phyloP scores from a whole-genome alignment of 768 basidiomycete species.

The Hemileccinum rubropunctum region DNA sequence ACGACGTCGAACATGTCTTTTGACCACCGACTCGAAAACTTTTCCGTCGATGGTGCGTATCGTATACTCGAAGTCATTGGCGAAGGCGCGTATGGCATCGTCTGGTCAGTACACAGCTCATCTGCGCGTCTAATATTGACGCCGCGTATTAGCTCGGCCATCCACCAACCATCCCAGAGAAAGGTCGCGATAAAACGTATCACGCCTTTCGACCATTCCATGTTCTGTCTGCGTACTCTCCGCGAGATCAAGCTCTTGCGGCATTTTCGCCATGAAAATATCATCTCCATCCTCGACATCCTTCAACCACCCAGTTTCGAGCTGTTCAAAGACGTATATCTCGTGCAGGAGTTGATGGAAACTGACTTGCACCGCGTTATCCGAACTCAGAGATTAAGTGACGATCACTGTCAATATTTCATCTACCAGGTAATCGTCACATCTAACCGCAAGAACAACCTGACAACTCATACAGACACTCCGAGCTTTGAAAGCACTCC shows the following conservation, averaged over 20 bases:
- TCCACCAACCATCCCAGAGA: constrained; percentile 72
- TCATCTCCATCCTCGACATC: constrained; percentile 95
- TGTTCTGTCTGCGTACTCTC: constrained; percentile 84
- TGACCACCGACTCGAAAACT: constrained; percentile 40
- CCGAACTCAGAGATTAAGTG: constrained; percentile 87
- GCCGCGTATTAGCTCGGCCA: constrained; percentile 56
- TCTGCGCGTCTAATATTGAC: constrained; percentile 1
- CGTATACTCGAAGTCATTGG: constrained; percentile 82
- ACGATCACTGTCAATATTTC: constrained; percentile 97
- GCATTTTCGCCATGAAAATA: constrained; percentile 83
- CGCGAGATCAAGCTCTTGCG: constrained; percentile 92
- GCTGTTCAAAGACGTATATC: constrained; percentile 82
- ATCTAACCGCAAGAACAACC: neutral
- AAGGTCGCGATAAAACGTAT: constrained; percentile 97
- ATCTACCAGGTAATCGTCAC: constrained; percentile 75
- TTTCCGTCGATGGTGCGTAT: constrained; percentile 56
- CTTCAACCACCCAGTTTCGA: constrained; percentile 74
- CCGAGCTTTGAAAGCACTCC: constrained; percentile 90
- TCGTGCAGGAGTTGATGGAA: constrained; percentile 78
- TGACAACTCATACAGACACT: constrained; percentile 53
- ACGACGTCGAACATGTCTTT: constrained; percentile 18
- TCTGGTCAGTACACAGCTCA: constrained; percentile 46
- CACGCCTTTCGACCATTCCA: constrained; percentile 90
- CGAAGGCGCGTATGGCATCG: constrained; percentile 94
- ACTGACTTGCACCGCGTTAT: constrained; percentile 97